phyloP scores from a whole-genome alignment of 805 yeast species.

The Suhomyces faveliae region DNA sequence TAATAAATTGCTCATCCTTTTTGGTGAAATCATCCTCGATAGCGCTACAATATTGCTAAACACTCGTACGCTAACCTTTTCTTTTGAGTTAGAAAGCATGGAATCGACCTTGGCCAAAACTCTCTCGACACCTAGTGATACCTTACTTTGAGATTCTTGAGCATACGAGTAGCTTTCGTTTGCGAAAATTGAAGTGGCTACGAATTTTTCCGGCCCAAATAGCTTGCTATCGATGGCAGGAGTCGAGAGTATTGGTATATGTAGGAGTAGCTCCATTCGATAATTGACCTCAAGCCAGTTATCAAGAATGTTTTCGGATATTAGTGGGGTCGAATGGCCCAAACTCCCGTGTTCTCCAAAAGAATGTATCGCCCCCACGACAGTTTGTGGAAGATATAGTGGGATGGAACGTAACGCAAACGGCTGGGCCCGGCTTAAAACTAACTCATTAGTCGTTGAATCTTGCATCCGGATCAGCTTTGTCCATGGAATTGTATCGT shows the following conservation, averaged over 20 bases:
- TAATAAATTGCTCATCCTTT: neutral
- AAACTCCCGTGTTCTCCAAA: neutral
- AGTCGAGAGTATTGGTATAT: constrained; percentile 29
- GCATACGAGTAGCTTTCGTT: constrained; percentile 19
- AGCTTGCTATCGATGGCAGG: constrained; percentile 24
- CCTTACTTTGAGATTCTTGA: neutral
- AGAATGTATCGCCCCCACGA: constrained; percentile 25
- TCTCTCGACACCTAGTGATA: neutral
- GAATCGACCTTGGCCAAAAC: neutral
- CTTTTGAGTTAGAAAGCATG: neutral
- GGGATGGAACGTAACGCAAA: constrained; percentile 23
- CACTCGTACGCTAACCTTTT: neutral
- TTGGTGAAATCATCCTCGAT: constrained; percentile 4
- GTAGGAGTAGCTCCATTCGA: constrained; percentile 17
- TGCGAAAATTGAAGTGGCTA: constrained; percentile 19
- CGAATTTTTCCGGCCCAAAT: constrained; percentile 5
- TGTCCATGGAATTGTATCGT: constrained; percentile 27
- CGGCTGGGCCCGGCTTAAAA: constrained; percentile 21
- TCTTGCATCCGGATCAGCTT: constrained; percentile 10
- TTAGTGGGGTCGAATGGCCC: constrained; percentile 18
- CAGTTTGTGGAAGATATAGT: constrained; percentile 24
- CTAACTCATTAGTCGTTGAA: constrained; percentile 6
- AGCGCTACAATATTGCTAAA: neutral
- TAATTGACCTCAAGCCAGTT: constrained; percentile 29
- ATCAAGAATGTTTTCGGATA: constrained; percentile 23